Base-by-base conservation (phyloP, 176 grass and related monocot species). In the Zizania latifolia region DNA sequence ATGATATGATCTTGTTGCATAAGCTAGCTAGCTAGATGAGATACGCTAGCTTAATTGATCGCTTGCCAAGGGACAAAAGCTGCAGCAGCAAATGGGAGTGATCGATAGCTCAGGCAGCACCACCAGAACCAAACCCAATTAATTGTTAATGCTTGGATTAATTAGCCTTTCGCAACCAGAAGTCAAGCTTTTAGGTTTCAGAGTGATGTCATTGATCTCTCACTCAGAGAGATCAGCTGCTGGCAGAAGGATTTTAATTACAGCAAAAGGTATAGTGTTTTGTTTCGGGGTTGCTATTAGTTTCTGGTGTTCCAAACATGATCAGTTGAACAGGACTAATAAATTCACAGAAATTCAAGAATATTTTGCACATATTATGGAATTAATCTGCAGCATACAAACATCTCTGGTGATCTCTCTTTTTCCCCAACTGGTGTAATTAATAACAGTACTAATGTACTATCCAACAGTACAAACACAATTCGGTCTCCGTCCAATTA, bases 171-270 rank as follows among this genome's bases (percentile, higher is more conserved):
- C 34, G 8, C 71, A 63, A 64, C 54, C 1, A 32, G 10, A 76
- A 44, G 78, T 86, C 84, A 86, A 81, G 65, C 35, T 83, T 68
- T 83, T 83, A 73, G 74, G 79, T 83, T 78, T n/a, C 46, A 13
- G 38, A 3, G 2, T 50, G 67, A 72, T 11, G 60, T 67, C 68
- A 61, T 31, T 59, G 0, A 6, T 1, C 23, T 9, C 14, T 19
- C 29, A 33, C 0, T 64, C 57, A 12, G 1, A 19, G 67, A 28
- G 27, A 57, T 16, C 2, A 36, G 19, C 48, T 30, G 3, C 19
- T 27, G 10, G 0, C 15, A 11, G 3, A 0, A 11, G 28, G 16
- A 26, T 32, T 14, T 10, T 29, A 21, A 59, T 46, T 64, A 4
- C 12, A 19, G n/a, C 28, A 15, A n/a, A 32, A n/a, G n/a, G n/a